Percentiles rank a stretch among this genome's conserved stretches.
Evolutionary conservation across 768 basidiomycete species (phyloP).

Genomic region (Clitopilus hobsonii): DNA sequence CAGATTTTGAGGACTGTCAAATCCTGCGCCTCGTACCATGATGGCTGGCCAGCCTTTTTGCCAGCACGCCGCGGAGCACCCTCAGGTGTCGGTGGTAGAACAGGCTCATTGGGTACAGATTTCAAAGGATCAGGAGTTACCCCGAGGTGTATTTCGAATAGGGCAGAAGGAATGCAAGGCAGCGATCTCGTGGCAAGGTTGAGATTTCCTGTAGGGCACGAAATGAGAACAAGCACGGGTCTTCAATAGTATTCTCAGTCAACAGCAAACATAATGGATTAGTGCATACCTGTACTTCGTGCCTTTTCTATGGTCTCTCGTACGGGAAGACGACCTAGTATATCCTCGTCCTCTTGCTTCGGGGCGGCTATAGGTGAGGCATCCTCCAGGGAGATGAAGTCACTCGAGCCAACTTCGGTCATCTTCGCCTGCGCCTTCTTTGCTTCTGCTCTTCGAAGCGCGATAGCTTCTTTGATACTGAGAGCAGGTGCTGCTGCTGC

Average conservation of each 20-base stretch:
- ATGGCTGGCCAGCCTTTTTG: slow-evolving; percentile 38
- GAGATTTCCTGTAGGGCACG: slow-evolving; percentile 49
- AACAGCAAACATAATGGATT: background rate
- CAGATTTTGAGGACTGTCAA: slow-evolving; percentile 70
- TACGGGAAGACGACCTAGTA: slow-evolving; percentile 61
- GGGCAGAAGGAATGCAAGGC: slow-evolving; percentile 66
- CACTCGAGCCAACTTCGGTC: slow-evolving; percentile 24
- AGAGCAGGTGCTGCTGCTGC: slow-evolving; percentile 19
- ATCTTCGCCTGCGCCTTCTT: slow-evolving; percentile 48
- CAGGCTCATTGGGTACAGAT: slow-evolving; percentile 59
- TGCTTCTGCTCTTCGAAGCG: slow-evolving; percentile 71
- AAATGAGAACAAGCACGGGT: background rate
- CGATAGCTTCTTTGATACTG: slow-evolving; percentile 75
- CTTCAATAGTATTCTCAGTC: background rate
- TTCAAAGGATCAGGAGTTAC: slow-evolving; percentile 67
- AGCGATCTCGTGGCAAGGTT: slow-evolving; percentile 74
- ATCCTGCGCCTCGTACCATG: slow-evolving; percentile 84
- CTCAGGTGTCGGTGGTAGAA: slow-evolving; percentile 34
- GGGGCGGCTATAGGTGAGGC: slow-evolving; percentile 31
- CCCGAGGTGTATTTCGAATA: slow-evolving; percentile 79
- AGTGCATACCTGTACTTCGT: slow-evolving; percentile 64
- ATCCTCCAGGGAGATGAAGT: slow-evolving; percentile 44
- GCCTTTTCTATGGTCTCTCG: slow-evolving; percentile 76
- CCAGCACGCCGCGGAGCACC: slow-evolving; percentile 31
- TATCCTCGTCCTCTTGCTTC: slow-evolving; percentile 40